A percentile compares a stretch with the other conserved stretches of the same genome.
These are phyloP conservation scores for Camellia sinensis DNA, from an alignment of 148 eudicot species.

Conservation along the genomic window DNA sequence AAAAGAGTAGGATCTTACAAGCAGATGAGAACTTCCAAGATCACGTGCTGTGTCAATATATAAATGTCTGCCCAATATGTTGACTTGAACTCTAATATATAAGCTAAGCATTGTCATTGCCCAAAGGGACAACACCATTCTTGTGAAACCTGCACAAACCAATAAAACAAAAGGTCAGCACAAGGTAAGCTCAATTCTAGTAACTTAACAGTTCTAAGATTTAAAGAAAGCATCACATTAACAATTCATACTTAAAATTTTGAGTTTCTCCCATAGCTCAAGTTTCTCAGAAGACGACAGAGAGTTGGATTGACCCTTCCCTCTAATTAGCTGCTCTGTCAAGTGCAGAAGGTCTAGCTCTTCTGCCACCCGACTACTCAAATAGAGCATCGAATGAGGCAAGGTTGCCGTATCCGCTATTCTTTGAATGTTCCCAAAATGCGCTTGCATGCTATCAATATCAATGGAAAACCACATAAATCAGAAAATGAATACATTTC, in stretches of 20 bases:
- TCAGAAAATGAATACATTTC: background rate
- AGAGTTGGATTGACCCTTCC: slow-evolving; percentile 64
- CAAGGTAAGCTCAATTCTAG: slow-evolving; percentile 6
- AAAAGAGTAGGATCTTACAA: slow-evolving; percentile 47
- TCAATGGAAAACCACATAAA: slow-evolving; percentile 2
- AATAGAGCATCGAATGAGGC: slow-evolving; percentile 70
- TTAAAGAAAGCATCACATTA: background rate
- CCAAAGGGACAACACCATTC: slow-evolving; percentile 78
- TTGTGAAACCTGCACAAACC: slow-evolving; percentile 66
- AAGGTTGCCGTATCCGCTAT: slow-evolving; percentile 79
- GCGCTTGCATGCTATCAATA: slow-evolving; percentile 71
- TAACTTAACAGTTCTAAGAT: background rate
- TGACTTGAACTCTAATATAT: slow-evolving; percentile 90
- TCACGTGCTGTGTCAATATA: slow-evolving; percentile 86
- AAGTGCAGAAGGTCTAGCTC: slow-evolving; percentile 66
- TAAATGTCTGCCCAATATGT: slow-evolving; percentile 90
- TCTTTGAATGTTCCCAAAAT: slow-evolving; percentile 74
- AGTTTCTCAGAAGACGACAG: slow-evolving; percentile 73
- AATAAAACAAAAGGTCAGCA: background rate
- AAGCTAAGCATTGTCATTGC: slow-evolving; percentile 74
- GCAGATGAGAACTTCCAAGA: slow-evolving; percentile 56
- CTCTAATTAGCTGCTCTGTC: slow-evolving; percentile 76
- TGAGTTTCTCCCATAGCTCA: slow-evolving; percentile 87
- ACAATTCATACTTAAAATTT: slow-evolving; percentile 67
- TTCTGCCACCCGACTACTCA: slow-evolving; percentile 60